Evolutionary conservation across 2,329 filamentous ascomycete genomes (phyloP).

Genomic region (Botrytis deweyae): DNA sequence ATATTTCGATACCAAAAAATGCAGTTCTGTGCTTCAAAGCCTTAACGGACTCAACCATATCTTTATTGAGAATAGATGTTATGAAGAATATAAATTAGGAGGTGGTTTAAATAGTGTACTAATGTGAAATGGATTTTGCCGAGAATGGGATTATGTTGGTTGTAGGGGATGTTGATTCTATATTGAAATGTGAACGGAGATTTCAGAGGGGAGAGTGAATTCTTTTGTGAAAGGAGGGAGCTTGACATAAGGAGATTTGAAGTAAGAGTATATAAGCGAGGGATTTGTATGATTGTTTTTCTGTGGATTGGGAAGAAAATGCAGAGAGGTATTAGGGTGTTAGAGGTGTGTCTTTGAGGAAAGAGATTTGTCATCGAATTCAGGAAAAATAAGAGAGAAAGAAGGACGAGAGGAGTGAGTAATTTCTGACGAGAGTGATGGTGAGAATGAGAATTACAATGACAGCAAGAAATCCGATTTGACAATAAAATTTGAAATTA

Average conservation of each 20-base stretch:
- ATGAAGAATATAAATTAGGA: not conserved
- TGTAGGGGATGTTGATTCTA: not conserved
- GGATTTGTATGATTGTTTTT: not conserved
- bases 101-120: not conserved
- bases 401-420: too few relatives aligned
- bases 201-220: not conserved
- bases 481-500: rapidly evolving
- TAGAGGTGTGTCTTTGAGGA: rapidly evolving
- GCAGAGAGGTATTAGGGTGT: too few relatives aligned
- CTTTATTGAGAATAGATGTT: not conserved
- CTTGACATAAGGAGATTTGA: not conserved
- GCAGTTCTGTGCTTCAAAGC: too few relatives aligned
- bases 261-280: not conserved
- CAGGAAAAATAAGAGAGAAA: too few relatives aligned
- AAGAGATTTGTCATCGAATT: too few relatives aligned
- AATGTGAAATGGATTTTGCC: not conserved
- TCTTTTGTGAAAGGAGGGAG: not conserved
- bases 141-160: not conserved
- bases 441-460: rapidly evolving
- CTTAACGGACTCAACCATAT: too few relatives aligned
- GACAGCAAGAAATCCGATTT: not conserved
- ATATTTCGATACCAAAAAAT: too few relatives aligned
- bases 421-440: rapidly evolving
- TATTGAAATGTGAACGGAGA: not conserved
- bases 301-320: too few relatives aligned